Evolutionary conservation across 192 early-diverging fungal species (phyloP), one percentile per base, ranked within the genome.

Genomic region (Irineochytrium annulatum): DNA sequence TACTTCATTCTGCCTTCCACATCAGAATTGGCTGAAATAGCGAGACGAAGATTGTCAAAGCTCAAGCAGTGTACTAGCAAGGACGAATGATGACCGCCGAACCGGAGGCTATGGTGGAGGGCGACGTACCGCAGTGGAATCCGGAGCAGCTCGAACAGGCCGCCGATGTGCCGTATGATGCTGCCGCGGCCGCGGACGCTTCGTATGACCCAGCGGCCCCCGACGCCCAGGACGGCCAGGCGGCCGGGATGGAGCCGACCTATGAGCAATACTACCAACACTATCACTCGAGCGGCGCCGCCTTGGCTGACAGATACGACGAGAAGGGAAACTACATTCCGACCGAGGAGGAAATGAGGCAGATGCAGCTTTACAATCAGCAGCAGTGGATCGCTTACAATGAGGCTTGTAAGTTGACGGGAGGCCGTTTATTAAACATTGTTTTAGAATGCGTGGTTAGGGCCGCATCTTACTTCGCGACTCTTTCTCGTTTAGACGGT

Each of bases 351-450:
- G 46, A 49, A 22, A 8, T 49, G 6, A 8, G 22, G 22, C 46
- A 49, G 6, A 17, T 49, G 11, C 46, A 49, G 24, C 6, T 49
- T 8, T 6, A 17, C 6, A 24, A 14, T 8, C 24, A 49, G 13
- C 11, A 49, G 13, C 17, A 14, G 5, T 49, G 24, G 11, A 6
- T 49, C 13, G 22, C 26, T 8, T 49, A 49, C 22, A 17, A 22
- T 14, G 46, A 49, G 24, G 46, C 46, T 49, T 8, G 46, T 49
- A 20, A 49, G 46, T 49, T 49, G 37, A n/a, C n/a, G n/a, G n/a
- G n/a, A n/a, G n/a, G n/a, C n/a, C n/a, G n/a, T n/a, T n/a, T n/a
- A n/a, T n/a, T n/a, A n/a, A n/a, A n/a, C n/a, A n/a, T n/a, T n/a
- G n/a, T n/a, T n/a, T n/a, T n/a, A n/a, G n/a, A n/a, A n/a, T n/a